Evolutionary conservation across 1,139 yeast species (phyloP).

Genomic region (Magnusiomyces suaveolens): DNA sequence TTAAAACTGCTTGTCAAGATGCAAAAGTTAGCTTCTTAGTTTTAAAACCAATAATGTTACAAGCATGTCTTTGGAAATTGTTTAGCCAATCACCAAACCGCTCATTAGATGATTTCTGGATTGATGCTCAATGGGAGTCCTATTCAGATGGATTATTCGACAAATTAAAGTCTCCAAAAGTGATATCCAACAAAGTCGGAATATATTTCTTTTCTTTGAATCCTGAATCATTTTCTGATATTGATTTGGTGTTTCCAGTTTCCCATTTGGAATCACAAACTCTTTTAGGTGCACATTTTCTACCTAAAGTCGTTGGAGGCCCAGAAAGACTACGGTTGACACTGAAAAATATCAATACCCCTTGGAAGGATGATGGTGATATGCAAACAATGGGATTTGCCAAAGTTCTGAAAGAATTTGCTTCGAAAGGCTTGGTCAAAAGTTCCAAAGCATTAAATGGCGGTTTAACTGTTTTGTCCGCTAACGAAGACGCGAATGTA

Average conservation of each 20-base stretch:
- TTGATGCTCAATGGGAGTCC: neutral
- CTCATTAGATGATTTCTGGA: conserved; percentile 14
- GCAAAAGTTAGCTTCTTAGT: conserved; percentile 5
- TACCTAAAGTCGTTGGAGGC: conserved; percentile 7
- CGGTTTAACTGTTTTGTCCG: neutral
- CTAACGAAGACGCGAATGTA: too few species aligned
- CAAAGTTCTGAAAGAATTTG: conserved; percentile 9
- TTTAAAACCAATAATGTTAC: conserved; percentile 7
- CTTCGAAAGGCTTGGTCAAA: conserved; percentile 11
- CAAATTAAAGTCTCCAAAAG: neutral
- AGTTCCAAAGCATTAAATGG: conserved; percentile 9
- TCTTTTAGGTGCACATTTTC: conserved; percentile 11
- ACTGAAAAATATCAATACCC: conserved; percentile 10
- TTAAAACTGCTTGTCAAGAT: conserved; percentile 1
- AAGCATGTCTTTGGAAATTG: conserved; percentile 13
- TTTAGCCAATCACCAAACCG: neutral
- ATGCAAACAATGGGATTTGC: conserved; percentile 10
- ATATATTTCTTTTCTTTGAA: conserved; percentile 9
- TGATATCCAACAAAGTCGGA: neutral
- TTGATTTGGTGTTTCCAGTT: conserved; percentile 4
- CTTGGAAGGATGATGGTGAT: conserved; percentile 9
- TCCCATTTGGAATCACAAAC: neutral
- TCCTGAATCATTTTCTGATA: neutral
- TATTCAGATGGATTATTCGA: conserved; percentile 5
- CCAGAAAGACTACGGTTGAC: conserved; percentile 8